These are phyloP conservation scores for Acacia acuminata DNA, from an alignment of 306 rosid species.

Conservation along the genomic window DNA sequence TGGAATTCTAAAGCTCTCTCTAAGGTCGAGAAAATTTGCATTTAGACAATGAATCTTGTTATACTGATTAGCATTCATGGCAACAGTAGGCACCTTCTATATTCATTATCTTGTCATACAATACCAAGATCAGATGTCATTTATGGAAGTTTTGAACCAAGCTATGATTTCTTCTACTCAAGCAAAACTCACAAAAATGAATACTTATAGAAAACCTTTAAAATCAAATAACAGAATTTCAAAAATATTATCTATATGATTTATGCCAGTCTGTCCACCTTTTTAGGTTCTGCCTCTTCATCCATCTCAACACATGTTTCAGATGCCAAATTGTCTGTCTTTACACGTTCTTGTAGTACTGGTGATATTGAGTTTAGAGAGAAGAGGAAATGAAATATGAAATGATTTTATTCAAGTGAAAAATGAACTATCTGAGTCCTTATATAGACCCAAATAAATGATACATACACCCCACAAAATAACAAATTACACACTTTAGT, in stretches of 20 bases:
- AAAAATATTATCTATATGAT: constrained; percentile 6
- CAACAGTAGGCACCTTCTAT: constrained; percentile 5
- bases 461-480: no score
- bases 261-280: constrained; percentile 77
- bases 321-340: constrained; percentile 30
- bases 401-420: no score
- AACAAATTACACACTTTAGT: no score
- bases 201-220: constrained; percentile 24
- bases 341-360: constrained; percentile 42
- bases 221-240: constrained; percentile 6
- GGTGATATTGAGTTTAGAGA: no score
- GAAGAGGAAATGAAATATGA: no score
- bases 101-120: constrained; percentile 9
- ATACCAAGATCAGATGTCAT: not conserved
- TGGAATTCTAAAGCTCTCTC: not conserved
- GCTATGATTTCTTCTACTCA: not conserved
- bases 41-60: not conserved
- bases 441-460: no score
- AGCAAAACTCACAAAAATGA: constrained; percentile 3
- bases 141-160: not conserved
- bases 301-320: constrained; percentile 32
- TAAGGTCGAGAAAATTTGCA: not conserved
- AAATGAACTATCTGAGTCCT: no score
- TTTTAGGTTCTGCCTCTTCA: constrained; percentile 49
- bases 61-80: not conserved